A percentile compares a stretch with the other conserved stretches of the same genome.
These are phyloP conservation scores for Fusarium veterinarium DNA, from an alignment of 2,329 filamentous ascomycete genomes.

Conservation along the genomic window DNA sequence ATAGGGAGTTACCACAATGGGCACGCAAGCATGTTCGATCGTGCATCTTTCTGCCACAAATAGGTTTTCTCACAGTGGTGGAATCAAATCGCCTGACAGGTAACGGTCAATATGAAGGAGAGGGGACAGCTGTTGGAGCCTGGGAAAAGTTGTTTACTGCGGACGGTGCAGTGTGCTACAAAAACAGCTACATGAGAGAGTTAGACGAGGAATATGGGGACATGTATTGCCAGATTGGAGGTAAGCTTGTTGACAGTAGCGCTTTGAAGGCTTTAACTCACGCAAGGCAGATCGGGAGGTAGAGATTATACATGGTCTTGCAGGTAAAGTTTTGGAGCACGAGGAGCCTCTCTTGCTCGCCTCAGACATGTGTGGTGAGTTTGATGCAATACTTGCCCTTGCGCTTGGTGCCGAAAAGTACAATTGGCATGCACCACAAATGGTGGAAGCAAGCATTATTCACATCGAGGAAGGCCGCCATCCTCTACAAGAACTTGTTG, in stretches of 20 bases:
- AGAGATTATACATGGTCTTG: constrained; percentile 83
- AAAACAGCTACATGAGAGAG: constrained; percentile 82
- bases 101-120: constrained; percentile 71
- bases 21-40: constrained; percentile 68
- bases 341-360: constrained; percentile 73
- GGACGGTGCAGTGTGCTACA: constrained; percentile 82
- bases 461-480: constrained; percentile 84
- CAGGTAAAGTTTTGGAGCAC: constrained; percentile 75
- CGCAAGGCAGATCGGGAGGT: constrained; percentile 78
- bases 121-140: constrained; percentile 62
- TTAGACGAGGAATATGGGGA: constrained; percentile 87
- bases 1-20: constrained; percentile 70
- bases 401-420: constrained; percentile 81
- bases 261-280: constrained; percentile 34
- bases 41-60: constrained; percentile 90
- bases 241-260: constrained; percentile 56
- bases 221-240: constrained; percentile 84
- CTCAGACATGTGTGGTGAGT: constrained; percentile 86
- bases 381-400: constrained; percentile 87
- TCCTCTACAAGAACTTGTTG: constrained; percentile 85
- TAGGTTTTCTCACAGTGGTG: constrained; percentile 88
- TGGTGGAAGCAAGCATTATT: constrained; percentile 78
- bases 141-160: constrained; percentile 86
- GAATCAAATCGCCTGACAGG: constrained; percentile 63
- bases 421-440: constrained; percentile 74